Percentiles rank a stretch among this genome's conserved stretches.
phyloP scores from a whole-genome alignment of 306 rosid species.

The Medicago arabica region DNA sequence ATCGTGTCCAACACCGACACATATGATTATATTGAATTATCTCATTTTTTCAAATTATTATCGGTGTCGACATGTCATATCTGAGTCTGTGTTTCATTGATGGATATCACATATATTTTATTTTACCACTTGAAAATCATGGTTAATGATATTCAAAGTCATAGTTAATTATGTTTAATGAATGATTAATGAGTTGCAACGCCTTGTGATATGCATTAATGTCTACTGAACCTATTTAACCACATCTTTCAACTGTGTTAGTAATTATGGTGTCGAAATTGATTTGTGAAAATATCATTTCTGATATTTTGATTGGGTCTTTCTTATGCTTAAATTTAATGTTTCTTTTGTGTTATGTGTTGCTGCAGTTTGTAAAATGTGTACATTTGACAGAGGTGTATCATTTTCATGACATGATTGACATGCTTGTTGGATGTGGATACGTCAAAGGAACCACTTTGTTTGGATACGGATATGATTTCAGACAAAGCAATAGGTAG shows the following conservation, averaged over 20 bases:
- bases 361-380: constrained; percentile 69
- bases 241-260: not conserved
- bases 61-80: too few relatives aligned
- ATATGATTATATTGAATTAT: too few relatives aligned
- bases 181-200: not conserved
- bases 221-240: not conserved
- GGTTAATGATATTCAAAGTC: not conserved
- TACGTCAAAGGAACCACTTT: constrained; percentile 88
- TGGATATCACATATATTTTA: too few relatives aligned
- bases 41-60: too few relatives aligned
- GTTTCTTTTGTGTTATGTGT: constrained; percentile 33
- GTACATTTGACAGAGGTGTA: constrained; percentile 73
- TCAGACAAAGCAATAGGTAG: constrained; percentile 94
- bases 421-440: constrained; percentile 83
- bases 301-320: not conserved
- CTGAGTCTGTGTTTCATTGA: too few relatives aligned
- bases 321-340: not conserved
- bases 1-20: too few relatives aligned
- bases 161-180: not conserved
- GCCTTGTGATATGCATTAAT: not conserved
- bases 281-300: not conserved
- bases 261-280: not conserved
- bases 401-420: constrained; percentile 91
- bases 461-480: constrained; percentile 96
- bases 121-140: not conserved